Evolutionary conservation across 306 rosid genomes (phyloP).

Genomic region (Vigna unguiculata): DNA sequence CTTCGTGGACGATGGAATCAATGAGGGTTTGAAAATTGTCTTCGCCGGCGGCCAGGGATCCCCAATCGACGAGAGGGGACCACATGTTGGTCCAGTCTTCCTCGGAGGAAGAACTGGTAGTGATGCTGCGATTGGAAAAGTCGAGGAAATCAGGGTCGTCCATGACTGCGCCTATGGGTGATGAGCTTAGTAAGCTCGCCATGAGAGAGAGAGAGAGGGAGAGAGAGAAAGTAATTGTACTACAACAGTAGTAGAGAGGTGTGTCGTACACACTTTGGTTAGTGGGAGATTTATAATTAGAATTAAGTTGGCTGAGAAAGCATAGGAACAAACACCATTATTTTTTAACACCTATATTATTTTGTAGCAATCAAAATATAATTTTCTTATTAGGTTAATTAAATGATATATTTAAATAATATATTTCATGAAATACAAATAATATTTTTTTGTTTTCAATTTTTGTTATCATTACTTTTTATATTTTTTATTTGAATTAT

Average conservation of each 20-base stretch:
- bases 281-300: constrained; percentile 14
- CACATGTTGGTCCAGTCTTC: constrained; percentile 57
- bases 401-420: no score
- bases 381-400: no score
- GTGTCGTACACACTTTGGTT: constrained; percentile 23
- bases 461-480: no score
- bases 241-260: neutral
- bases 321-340: neutral
- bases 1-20: constrained; percentile 51
- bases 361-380: no score
- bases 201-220: neutral
- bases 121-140: constrained; percentile 43
- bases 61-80: constrained; percentile 72
- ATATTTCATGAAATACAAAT: no score
- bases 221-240: neutral
- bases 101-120: constrained; percentile 27
- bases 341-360: neutral
- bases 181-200: constrained; percentile 8
- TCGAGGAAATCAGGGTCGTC: constrained; percentile 45
- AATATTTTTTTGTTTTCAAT: no score
- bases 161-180: constrained; percentile 32
- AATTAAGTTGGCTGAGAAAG: neutral
- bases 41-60: constrained; percentile 48
- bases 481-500: no score
- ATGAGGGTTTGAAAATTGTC: constrained; percentile 63